These are phyloP conservation scores for Arthrinium phaeospermum DNA, from an alignment of 2,329 filamentous ascomycete species.

Conservation along the genomic window DNA sequence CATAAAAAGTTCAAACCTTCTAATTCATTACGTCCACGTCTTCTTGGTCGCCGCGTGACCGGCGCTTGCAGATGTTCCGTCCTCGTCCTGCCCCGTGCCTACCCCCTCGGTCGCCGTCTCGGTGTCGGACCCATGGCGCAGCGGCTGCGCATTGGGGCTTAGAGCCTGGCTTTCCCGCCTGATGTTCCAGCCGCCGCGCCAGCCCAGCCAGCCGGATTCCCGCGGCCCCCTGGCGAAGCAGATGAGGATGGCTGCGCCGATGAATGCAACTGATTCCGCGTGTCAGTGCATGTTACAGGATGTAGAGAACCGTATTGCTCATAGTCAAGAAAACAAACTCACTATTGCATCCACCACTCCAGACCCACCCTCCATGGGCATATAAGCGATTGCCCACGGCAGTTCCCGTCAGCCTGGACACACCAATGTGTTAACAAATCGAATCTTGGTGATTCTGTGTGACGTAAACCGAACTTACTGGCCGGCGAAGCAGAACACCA, in stretches of 20 bases:
- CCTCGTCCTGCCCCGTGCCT: neutral
- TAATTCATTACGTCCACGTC: neutral
- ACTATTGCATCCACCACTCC: conserved; percentile 51
- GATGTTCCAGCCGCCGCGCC: conserved; percentile 48
- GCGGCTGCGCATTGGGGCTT: neutral
- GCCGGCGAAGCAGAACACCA: conserved; percentile 76
- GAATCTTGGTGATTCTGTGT: too few relatives aligned
- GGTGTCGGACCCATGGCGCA: neutral
- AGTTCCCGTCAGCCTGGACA: conserved; percentile 62
- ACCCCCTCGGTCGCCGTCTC: neutral
- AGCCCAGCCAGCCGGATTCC: conserved; percentile 49
- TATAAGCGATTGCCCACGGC: conserved; percentile 61
- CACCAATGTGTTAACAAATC: neutral
- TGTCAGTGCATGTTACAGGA: neutral
- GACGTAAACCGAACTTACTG: conserved; percentile 48
- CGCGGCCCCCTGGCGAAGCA: conserved; percentile 45
- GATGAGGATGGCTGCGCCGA: conserved; percentile 43
- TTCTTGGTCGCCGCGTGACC: neutral
- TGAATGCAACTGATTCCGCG: conserved; percentile 40
- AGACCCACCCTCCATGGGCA: conserved; percentile 56
- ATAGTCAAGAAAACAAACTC: conserved; percentile 25
- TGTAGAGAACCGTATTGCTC: neutral
- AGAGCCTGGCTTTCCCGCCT: conserved; percentile 30
- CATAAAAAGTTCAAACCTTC: neutral
- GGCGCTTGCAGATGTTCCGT: neutral